Evolutionary conservation across 2,329 filamentous ascomycete species (phyloP).

Genomic region (Fusarium transvaalense): DNA sequence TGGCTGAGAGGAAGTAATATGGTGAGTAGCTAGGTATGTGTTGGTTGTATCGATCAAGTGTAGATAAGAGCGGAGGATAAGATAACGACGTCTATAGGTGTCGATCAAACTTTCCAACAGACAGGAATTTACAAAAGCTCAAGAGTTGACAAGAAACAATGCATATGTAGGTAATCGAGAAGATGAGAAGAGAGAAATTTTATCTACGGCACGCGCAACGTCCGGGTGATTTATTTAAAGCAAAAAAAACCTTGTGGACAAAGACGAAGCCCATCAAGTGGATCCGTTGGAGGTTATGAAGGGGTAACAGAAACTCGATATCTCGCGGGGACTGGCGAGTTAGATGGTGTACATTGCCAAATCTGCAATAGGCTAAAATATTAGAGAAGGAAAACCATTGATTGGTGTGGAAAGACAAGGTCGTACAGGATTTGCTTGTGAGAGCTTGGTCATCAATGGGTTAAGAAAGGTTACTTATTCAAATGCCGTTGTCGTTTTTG

Average conservation of each 20-base stretch:
- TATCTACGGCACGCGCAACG: slow-evolving; percentile 28
- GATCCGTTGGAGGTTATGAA: slow-evolving; percentile 48
- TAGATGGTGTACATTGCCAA: slow-evolving; percentile 30
- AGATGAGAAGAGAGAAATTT: slow-evolving; percentile 21
- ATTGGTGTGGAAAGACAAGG: slow-evolving; percentile 13
- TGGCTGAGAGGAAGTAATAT: neutral
- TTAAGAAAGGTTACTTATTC: neutral
- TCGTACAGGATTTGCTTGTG: neutral
- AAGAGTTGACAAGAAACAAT: neutral
- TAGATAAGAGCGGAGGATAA: slow-evolving; percentile 31
- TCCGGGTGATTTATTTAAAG: slow-evolving; percentile 25
- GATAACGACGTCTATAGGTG: slow-evolving; percentile 19
- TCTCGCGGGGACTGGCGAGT: slow-evolving; percentile 46
- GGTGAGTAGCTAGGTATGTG: neutral
- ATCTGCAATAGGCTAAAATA: slow-evolving; percentile 28
- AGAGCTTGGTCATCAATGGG: neutral
- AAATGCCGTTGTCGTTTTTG: neutral
- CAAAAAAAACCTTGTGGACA: slow-evolving; percentile 40
- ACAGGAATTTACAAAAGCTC: neutral
- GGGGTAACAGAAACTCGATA: slow-evolving; percentile 51
- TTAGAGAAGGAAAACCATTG: slow-evolving; percentile 14
- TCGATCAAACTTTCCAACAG: neutral
- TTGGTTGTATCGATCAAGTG: slow-evolving; percentile 2
- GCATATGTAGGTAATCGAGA: neutral
- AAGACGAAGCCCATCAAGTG: slow-evolving; percentile 47